Percentiles rank a stretch among this genome's conserved stretches.
Evolutionary conservation across 75 land plant genomes (phyloP).

Genomic region (Picea glauca): DNA sequence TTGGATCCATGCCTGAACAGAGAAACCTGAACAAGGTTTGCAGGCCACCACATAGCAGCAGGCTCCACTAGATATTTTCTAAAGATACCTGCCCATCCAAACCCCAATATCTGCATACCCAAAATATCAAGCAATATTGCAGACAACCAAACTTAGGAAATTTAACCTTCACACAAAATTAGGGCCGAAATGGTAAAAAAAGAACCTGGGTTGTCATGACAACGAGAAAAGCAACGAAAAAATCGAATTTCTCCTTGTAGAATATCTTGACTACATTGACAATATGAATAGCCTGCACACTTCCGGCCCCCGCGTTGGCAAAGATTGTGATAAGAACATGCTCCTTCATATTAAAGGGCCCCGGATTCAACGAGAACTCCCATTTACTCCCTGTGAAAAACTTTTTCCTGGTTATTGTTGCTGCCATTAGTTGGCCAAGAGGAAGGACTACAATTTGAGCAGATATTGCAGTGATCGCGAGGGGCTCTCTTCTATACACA

Average conservation of each 20-base stretch:
- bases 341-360: conserved; percentile 49
- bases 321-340: conserved; percentile 46
- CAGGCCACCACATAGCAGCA: conserved; percentile 81
- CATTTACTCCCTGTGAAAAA: neutral
- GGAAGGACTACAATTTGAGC: conserved; percentile 60
- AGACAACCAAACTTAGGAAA: neutral
- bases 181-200: neutral
- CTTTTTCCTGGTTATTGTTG: conserved; percentile 24
- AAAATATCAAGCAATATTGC: neutral
- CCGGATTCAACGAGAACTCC: conserved; percentile 35
- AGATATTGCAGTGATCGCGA: conserved; percentile 50
- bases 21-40: conserved; percentile 69
- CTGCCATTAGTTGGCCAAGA: conserved; percentile 59
- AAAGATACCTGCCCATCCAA: conserved; percentile 76
- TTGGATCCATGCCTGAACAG: conserved; percentile 42
- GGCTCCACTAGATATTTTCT: conserved; percentile 66
- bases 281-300: conserved; percentile 25
- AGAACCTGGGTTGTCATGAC: conserved; percentile 38
- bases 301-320: conserved; percentile 40
- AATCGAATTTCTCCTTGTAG: conserved; percentile 21
- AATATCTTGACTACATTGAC: conserved; percentile 27
- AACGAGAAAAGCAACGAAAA: conserved; percentile 16
- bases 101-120: conserved; percentile 48
- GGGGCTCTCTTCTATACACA: conserved; percentile 60
- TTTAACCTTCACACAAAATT: neutral